Evolutionary conservation across 2,329 filamentous ascomycete genomes (phyloP).

Genomic region (Trichoderma sp.): DNA sequence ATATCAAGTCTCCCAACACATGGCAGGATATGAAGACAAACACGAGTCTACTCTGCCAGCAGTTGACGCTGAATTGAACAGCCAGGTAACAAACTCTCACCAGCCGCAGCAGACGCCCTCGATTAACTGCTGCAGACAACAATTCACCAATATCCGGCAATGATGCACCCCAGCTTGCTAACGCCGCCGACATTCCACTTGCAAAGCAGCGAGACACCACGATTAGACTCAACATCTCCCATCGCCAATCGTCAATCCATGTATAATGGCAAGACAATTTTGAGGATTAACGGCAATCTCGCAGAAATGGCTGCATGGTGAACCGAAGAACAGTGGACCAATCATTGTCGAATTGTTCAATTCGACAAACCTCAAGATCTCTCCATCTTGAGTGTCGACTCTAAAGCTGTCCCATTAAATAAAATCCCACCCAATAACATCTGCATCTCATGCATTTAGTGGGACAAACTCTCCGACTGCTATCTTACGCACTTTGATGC

Average conservation of each 20-base stretch:
- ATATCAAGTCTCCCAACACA: too few relatives aligned
- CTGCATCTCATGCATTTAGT: conserved; percentile 96
- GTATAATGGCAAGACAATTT: conserved; percentile 80
- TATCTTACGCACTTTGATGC: conserved; percentile 98
- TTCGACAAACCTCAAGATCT: conserved; percentile 80
- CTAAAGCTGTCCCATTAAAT: conserved; percentile 75
- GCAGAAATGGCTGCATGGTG: conserved; percentile 81
- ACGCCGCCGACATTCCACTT: not conserved
- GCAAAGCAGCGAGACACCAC: not conserved
- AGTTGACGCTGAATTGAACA: not conserved
- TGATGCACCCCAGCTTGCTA: not conserved
- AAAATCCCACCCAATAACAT: conserved; percentile 82
- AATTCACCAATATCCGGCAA: not conserved
- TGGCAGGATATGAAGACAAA: not conserved
- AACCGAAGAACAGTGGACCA: conserved; percentile 77
- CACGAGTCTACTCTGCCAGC: not conserved
- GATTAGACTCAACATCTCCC: not conserved
- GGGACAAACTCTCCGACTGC: conserved; percentile 87
- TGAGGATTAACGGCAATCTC: conserved; percentile 84
- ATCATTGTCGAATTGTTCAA: conserved; percentile 80
- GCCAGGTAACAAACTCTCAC: too few relatives aligned
- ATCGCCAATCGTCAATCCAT: conserved; percentile 57
- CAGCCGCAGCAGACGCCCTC: too few relatives aligned
- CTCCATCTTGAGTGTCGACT: conserved; percentile 78
- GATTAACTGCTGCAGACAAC: not conserved